A percentile compares a stretch with the other conserved stretches of the same genome.
Evolutionary conservation across 1,139 yeast genomes (phyloP).

Genomic region (Meyerozyma carpophila): DNA sequence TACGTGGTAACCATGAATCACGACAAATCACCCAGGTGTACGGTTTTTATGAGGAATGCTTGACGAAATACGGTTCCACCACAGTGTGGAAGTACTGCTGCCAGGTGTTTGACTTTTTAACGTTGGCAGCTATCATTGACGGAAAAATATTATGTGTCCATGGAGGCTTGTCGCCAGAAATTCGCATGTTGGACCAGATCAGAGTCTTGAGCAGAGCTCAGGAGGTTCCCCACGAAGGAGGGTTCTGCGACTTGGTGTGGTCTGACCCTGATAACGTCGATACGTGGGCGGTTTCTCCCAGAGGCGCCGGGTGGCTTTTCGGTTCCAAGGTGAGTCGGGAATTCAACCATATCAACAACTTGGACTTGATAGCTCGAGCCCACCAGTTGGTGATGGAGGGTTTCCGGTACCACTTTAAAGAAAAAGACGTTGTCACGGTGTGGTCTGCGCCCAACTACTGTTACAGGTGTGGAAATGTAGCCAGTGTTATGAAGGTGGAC

Average conservation of each 20-base stretch:
- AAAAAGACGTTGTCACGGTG: constrained; percentile 92
- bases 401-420: constrained; percentile 89
- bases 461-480: constrained; percentile 96
- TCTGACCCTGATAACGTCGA: constrained; percentile 97
- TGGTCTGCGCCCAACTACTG: constrained; percentile 99
- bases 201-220: constrained; percentile 95
- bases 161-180: constrained; percentile 97
- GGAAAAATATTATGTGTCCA: constrained; percentile 92
- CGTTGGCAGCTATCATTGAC: constrained; percentile 91
- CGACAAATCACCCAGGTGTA: constrained; percentile 95
- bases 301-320: constrained; percentile 98
- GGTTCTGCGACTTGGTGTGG: constrained; percentile 96
- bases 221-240: constrained; percentile 99
- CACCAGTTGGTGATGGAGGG: constrained; percentile 99
- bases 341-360: constrained; percentile 87
- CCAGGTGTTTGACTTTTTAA: constrained; percentile 89
- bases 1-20: constrained; percentile 91
- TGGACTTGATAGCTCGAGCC: constrained; percentile 87
- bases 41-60: constrained; percentile 88
- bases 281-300: constrained; percentile 97
- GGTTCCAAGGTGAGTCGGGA: constrained; percentile 91
- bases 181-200: constrained; percentile 93
- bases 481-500: constrained; percentile 94
- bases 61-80: constrained; percentile 90
- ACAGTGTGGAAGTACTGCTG: constrained; percentile 98